Evolutionary conservation across 2,329 filamentous ascomycete species (phyloP), one percentile per base, ranked within the genome.

Genomic region (Mycocentrospora acerina): DNA sequence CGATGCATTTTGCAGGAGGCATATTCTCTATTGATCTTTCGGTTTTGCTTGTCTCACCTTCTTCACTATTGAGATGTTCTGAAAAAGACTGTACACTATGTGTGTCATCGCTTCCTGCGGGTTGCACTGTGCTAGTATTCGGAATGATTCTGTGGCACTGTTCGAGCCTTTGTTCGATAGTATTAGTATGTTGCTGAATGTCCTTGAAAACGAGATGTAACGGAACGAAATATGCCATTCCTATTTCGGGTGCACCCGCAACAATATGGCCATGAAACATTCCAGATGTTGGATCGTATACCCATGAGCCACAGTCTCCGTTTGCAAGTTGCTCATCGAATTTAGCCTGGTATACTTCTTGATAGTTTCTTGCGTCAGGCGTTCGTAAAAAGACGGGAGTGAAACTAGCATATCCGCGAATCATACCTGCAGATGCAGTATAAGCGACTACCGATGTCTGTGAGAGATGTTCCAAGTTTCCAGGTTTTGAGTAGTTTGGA

Each of bases 231-330:
- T 44, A 54, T 6, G 44, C 51, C 7, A 33, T 25, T 1, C 34
- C 35, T n/a, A 2, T 22, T 2, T 32, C 10, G 10, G n/a, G 44
- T 13, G 33, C 37, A 3, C 49, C 51, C 1, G 51, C 49, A 14
- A 55, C 35, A 17, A 57, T 42, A 25, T 57, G 51, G 9, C 51
- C 53, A 26, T 50, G 39, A 2, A 57, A 22, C 7, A 26, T 25
- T 1, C 40, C 35, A 2, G 45, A 29, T n/a, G 25, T 14, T 2
- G 32, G 9, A 19, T 46, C 36, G 9, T 43, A 29, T 2, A 55
- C 38, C 37, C 44, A 46, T 1, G 47, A 48, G 6, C 53, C 51
- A 22, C 49, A 48, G 27, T 57, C 53, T 2, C 53, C 53, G 1
- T 42, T 13, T 10, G 29, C 17, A 5, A 57, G 36, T 0, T 24